Evolutionary conservation across 2,329 filamentous ascomycete genomes (phyloP), one percentile per base, ranked within the genome.

Genomic region (Rosellinia necatrix): DNA sequence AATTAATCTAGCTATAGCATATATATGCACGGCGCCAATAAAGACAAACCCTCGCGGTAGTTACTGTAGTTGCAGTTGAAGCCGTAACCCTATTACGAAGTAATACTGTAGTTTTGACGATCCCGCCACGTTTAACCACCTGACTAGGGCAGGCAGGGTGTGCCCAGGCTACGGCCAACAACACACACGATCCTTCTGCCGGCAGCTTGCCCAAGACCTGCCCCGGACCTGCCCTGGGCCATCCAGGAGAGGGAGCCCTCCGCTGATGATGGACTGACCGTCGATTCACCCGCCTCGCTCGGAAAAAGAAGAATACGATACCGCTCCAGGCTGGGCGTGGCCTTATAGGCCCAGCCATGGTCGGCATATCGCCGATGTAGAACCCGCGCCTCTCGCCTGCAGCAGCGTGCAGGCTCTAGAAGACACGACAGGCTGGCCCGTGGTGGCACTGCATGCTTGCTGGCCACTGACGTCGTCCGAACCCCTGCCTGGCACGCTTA

Each of bases 401-500:
- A 53, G 35, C 43, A 22, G 38, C 3, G 17, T 24, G 15, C 32
- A 29, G 13, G 49, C 49, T 53, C 53, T 42, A 59, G 57, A 53
- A 59, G 53, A 46, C 32, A 59, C 49, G 38, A 50, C 38, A 47
- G 43, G 47, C n/a, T 8, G 41, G 30, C 29, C 46, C 32, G 52
- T 29, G 21, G 53, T 62, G 51, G 43, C 58, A 61, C 38, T 10
- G 24, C 62, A 41, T 53, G 12, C 29, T 37, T 13, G 51, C 40
- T 21, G 44, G 37, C 62, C 60, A 62, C 47, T 61, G 41, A 54
- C 40, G 38, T 46, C 22, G 41, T 32, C 34, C 6, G n/a, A 17
- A 59, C 55, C 61, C 59, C 51, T 58, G 54, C 46, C 46, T 25
- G 21, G 21, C 52, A 42, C 59, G 56, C 51, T 55, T 47, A 37